These are phyloP conservation scores for Trichomonascaceae sp. DNA, from an alignment of 1,139 yeast species.

Conservation along the genomic window DNA sequence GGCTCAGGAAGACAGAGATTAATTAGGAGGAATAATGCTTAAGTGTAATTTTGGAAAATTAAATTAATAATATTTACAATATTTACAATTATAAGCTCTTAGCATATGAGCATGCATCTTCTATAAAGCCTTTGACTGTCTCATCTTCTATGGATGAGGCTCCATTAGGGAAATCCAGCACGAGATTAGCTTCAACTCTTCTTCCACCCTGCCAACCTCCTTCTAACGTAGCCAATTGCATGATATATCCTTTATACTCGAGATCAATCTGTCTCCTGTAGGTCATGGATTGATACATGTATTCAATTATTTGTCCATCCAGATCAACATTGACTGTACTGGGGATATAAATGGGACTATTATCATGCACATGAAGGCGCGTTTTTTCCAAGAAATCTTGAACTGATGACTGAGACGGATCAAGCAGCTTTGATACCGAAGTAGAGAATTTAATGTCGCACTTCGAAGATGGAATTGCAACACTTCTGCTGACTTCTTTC, in stretches of 20 bases:
- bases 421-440: conserved; percentile 35
- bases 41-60: not conserved
- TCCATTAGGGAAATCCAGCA: conserved; percentile 33
- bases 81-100: conserved; percentile 4
- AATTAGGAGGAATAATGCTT: conserved; percentile 41
- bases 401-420: conserved; percentile 29
- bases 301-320: conserved; percentile 35
- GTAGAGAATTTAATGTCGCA: conserved; percentile 45
- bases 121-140: conserved; percentile 16
- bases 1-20: conserved; percentile 73
- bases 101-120: conserved; percentile 16
- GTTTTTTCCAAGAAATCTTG: conserved; percentile 37
- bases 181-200: conserved; percentile 42
- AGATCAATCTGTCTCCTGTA: conserved; percentile 45
- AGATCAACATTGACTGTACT: conserved; percentile 37
- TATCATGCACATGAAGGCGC: conserved; percentile 40
- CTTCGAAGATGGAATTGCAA: conserved; percentile 38
- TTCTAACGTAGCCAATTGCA: conserved; percentile 47
- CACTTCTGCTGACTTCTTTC: conserved; percentile 39
- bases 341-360: conserved; percentile 34
- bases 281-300: conserved; percentile 40
- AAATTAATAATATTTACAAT: not conserved
- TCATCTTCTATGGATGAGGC: conserved; percentile 11
- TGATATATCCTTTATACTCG: conserved; percentile 32
- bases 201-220: conserved; percentile 56